Conservation (phyloP, 192 early-diverging fungal species). For the Coemansia sp. region DNA sequence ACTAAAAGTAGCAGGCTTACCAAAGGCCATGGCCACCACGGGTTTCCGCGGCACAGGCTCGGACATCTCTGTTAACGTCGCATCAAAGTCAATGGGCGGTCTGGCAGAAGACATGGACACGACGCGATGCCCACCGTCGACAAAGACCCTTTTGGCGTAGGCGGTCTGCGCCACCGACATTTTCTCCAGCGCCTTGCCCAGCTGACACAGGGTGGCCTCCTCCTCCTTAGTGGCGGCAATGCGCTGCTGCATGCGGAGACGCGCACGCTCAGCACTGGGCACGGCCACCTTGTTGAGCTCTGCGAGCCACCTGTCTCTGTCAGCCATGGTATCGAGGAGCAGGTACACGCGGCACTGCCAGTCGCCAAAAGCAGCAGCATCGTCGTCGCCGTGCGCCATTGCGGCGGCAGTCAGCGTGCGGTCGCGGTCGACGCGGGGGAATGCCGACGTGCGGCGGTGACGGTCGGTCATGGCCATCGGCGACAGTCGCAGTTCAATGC, state of each 20-base stretch:
- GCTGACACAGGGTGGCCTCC: slow-evolving; percentile 25
- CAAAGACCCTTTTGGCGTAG: slow-evolving; percentile 39
- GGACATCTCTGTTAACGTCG: slow-evolving; percentile 25
- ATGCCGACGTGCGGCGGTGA: slow-evolving; percentile 53
- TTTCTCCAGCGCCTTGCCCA: slow-evolving; percentile 22
- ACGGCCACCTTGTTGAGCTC: slow-evolving; percentile 33
- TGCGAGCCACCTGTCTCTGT: slow-evolving; percentile 47
- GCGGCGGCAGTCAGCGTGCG: slow-evolving; percentile 13
- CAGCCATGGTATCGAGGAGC: slow-evolving; percentile 38
- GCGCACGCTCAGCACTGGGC: slow-evolving; percentile 48
- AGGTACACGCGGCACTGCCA: slow-evolving; percentile 59
- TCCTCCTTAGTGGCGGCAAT: background rate
- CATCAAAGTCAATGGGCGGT: slow-evolving; percentile 14
- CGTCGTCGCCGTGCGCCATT: slow-evolving; percentile 17
- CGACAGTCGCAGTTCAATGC: slow-evolving; percentile 51
- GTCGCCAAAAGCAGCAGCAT: slow-evolving; percentile 39
- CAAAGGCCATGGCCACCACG: slow-evolving; percentile 43
- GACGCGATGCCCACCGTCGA: slow-evolving; percentile 20
- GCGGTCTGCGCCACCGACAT: slow-evolving; percentile 29
- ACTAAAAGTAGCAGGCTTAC: slow-evolving; percentile 47
- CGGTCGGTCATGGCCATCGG: slow-evolving; percentile 57
- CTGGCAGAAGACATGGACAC: slow-evolving; percentile 9
- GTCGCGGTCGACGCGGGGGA: slow-evolving; percentile 29
- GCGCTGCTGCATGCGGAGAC: slow-evolving; percentile 33
- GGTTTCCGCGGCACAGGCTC: slow-evolving; percentile 17